phyloP scores from a whole-genome alignment of 768 basidiomycete species.

The Hysterangium stoloniferum region DNA sequence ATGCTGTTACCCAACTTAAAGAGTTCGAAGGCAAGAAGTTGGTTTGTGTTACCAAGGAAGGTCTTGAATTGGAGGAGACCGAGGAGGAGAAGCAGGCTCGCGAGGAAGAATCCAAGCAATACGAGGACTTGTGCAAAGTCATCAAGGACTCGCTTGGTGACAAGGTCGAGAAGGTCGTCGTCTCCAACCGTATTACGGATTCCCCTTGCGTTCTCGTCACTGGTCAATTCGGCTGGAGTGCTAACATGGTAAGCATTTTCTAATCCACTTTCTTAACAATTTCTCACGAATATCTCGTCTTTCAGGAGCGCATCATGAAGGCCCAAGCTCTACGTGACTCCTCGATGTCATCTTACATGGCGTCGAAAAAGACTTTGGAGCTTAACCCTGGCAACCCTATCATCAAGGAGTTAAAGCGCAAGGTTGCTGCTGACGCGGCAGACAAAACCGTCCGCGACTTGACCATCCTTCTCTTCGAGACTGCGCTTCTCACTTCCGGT shows the following conservation, averaged over 20 bases:
- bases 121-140: slow-evolving; percentile 80
- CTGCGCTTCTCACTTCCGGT: slow-evolving; percentile 88
- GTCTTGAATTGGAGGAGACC: slow-evolving; percentile 97
- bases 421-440: slow-evolving; percentile 94
- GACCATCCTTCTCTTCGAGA: slow-evolving; percentile 95
- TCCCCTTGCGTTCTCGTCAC: slow-evolving; percentile 97
- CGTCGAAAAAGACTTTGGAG: slow-evolving; percentile 96
- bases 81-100: slow-evolving; percentile 92
- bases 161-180: slow-evolving; percentile 98
- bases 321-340: slow-evolving; percentile 95
- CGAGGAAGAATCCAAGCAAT: slow-evolving; percentile 79
- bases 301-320: slow-evolving; percentile 95
- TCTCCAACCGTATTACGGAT: slow-evolving; percentile 96
- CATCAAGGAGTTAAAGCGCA: slow-evolving; percentile 92
- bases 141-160: slow-evolving; percentile 99
- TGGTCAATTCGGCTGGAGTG: slow-evolving; percentile 99
- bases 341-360: slow-evolving; percentile 99
- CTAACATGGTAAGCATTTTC: slow-evolving; percentile 77
- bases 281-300: not conserved
- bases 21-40: slow-evolving; percentile 99
- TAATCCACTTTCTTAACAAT: not conserved
- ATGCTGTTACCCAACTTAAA: slow-evolving; percentile 97
- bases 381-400: slow-evolving; percentile 89
- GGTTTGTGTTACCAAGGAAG: slow-evolving; percentile 97
- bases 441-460: slow-evolving; percentile 98